Base-by-base conservation (phyloP, 31 red algal genomes). In the Endocladia muricata region DNA sequence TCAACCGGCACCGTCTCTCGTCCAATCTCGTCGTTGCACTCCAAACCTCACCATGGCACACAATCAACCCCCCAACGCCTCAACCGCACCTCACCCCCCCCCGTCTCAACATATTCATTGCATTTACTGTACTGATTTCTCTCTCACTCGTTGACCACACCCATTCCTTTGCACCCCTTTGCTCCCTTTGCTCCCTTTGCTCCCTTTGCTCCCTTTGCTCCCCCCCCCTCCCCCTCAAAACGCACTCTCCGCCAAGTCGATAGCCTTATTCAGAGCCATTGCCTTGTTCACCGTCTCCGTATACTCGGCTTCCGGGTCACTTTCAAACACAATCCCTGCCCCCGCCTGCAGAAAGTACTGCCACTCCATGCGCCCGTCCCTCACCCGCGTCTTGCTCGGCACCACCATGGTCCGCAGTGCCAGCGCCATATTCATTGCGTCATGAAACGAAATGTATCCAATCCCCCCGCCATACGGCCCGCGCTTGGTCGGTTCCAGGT, bases 381-480 rank as follows among this genome's bases (percentile, higher is more conserved):
- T 55, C 23, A 37, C 55, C 1, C 23, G 31, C 48, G 71, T 35
- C 37, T 75, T 65, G 6, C 49, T 48, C 8, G 94, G 94, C 40
- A 94, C 76, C 0, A 94, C 91, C 78, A 94, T 98, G 17, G 96
- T 99, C 2, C 96, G 83, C 41, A 99, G 75, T 59, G 96, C 96
- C 28, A 99, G 76, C 33, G 91, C 92, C 39, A 99, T 92, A 70
- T 99, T 94, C 91, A 99, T 95, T 19, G 79, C 74, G 64, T 95
- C 92, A 54, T 89, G 74, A 71, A 95, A 95, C 41, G 96, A 93
- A 17, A 99, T 74, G 57, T 88, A 95, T 17, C 97, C 97, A 41
- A 99, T 94, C 28, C 89, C 97, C 7, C 97, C 97, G 34, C 93
- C 89, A 85, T 99, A 99, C 52, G 93, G 89, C n/a, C 93, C 88